Evolutionary conservation across 192 early-diverging fungal species (phyloP).

Genomic region (Phlyctochytrium arcticum): DNA sequence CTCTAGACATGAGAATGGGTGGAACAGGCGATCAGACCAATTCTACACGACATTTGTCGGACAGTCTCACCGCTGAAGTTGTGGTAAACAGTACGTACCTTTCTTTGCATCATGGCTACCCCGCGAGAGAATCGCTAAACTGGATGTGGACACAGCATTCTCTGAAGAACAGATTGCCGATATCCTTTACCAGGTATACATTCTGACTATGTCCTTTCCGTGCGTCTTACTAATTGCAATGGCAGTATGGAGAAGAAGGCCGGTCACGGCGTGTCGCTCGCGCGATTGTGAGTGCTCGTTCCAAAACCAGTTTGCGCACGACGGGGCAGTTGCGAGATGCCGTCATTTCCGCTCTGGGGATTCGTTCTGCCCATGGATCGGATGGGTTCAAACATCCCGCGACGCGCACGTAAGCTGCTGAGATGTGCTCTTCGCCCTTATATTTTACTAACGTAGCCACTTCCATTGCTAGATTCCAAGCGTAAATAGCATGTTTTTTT

Average conservation of each 20-base stretch:
- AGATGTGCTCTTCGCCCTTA: too few relatives aligned
- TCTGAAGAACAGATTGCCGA: slow-evolving; percentile 53
- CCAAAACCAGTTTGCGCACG: slow-evolving; percentile 43
- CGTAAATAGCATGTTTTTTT: too few relatives aligned
- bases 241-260: slow-evolving; percentile 63
- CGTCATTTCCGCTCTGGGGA: slow-evolving; percentile 39
- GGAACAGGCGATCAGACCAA: slow-evolving; percentile 27
- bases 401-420: slow-evolving; percentile 30
- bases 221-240: background rate
- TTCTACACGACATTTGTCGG: slow-evolving; percentile 15
- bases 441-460: too few relatives aligned
- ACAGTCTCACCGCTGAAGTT: slow-evolving; percentile 56
- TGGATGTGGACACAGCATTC: too few relatives aligned
- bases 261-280: slow-evolving; percentile 54
- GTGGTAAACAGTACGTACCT: slow-evolving; percentile 49
- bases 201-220: background rate
- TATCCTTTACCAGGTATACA: slow-evolving; percentile 45
- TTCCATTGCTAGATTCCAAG: background rate
- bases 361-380: slow-evolving; percentile 19
- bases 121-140: too few relatives aligned
- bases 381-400: slow-evolving; percentile 45
- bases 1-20: slow-evolving; percentile 73
- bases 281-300: slow-evolving; percentile 56
- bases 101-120: too few relatives aligned
- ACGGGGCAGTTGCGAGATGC: slow-evolving; percentile 55